phyloP scores from a whole-genome alignment of 2,329 filamentous ascomycete species.

The Nakataea oryzae region DNA sequence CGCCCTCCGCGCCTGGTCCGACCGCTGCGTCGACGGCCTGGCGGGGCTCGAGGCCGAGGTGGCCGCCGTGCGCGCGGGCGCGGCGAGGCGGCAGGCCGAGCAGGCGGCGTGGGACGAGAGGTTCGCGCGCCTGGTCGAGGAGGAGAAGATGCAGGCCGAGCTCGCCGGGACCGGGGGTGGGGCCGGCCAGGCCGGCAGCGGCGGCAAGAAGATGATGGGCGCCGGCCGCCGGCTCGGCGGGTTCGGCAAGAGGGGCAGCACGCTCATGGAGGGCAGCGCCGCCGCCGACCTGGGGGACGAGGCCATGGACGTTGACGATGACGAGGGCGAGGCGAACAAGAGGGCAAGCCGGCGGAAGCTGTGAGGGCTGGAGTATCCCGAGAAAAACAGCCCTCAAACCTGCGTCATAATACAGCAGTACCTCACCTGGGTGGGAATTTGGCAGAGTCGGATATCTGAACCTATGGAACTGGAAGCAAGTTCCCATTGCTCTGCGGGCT shows the following conservation, averaged over 20 bases:
- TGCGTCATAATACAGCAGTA: neutral
- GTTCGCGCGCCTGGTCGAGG: conserved; percentile 37
- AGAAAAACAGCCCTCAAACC: neutral
- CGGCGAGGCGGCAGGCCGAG: conserved; percentile 40
- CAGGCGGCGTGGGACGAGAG: conserved; percentile 34
- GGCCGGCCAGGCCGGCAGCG: conserved; percentile 10
- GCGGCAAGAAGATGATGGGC: conserved; percentile 15
- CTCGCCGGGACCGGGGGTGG: conserved; percentile 13
- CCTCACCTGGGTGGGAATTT: neutral
- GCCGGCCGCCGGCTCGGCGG: conserved; percentile 9
- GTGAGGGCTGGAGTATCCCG: conserved; percentile 16
- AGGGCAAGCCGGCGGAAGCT: conserved; percentile 44
- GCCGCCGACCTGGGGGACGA: conserved; percentile 7
- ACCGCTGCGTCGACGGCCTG: conserved; percentile 66
- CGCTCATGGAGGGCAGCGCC: conserved; percentile 11
- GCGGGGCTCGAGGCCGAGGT: conserved; percentile 68
- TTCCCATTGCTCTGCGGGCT: too few relatives aligned
- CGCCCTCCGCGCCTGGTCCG: conserved; percentile 64
- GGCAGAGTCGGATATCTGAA: neutral
- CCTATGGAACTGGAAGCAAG: neutral
- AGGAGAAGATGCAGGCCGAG: conserved; percentile 22
- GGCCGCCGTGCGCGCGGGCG: conserved; percentile 48
- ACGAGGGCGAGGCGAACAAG: conserved; percentile 39
- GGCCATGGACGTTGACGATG: conserved; percentile 43
- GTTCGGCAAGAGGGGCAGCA: conserved; percentile 21